phyloP scores from a whole-genome alignment of 257 asterid genomes.

The Rhazya stricta region DNA sequence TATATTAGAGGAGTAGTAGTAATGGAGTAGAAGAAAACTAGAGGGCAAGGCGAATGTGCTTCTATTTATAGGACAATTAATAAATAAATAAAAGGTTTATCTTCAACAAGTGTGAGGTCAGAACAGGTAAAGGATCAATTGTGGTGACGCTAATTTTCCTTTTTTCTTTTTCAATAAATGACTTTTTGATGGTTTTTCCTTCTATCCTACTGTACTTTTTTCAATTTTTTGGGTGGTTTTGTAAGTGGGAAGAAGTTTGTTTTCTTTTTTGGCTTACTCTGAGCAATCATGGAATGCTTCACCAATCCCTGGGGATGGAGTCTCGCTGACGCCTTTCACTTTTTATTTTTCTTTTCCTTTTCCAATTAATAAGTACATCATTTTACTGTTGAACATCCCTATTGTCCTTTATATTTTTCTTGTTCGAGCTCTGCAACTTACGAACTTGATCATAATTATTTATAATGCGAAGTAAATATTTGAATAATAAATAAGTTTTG shows the following conservation, averaged over 20 bases:
- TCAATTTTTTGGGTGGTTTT: not conserved
- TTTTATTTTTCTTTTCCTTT: not conserved
- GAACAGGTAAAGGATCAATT: not conserved
- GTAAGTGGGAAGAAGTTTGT: not conserved
- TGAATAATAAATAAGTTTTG: too few relatives aligned
- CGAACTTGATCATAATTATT: too few relatives aligned
- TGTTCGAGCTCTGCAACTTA: too few relatives aligned
- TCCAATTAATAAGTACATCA: too few relatives aligned
- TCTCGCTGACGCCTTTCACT: not conserved
- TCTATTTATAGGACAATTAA: not conserved
- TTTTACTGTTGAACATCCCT: not conserved
- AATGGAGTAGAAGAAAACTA: not conserved
- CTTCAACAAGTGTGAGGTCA: constrained; percentile 10
- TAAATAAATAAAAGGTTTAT: not conserved
- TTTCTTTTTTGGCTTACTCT: constrained; percentile 3
- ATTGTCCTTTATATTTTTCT: not conserved
- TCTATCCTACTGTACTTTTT: not conserved
- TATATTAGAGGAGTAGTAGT: not conserved
- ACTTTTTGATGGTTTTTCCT: not conserved
- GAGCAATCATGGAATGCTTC: not conserved
- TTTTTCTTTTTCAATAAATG: not conserved
- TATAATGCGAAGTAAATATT: too few relatives aligned
- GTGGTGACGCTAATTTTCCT: not conserved
- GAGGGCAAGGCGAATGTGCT: not conserved
- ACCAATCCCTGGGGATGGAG: not conserved